Percentiles rank a stretch among this genome's conserved stretches.
Evolutionary conservation across 1,284 basidiomycete genomes (phyloP).

Genomic region (Moesziomyces antarcticus): DNA sequence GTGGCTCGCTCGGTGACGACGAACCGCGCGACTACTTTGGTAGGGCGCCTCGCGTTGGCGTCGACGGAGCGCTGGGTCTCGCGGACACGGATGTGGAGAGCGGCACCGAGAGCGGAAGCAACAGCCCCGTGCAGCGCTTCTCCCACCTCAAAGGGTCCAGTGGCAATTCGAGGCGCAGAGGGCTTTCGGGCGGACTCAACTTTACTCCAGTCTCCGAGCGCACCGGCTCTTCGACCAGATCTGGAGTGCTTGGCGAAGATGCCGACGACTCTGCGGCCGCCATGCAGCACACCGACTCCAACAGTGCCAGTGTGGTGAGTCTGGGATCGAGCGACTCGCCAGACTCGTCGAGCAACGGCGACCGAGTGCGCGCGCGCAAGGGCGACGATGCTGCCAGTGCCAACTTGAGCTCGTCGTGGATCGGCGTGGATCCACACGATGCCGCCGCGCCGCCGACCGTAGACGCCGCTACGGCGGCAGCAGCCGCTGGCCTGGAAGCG

Average conservation of each 20-base stretch:
- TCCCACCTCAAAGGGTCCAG: conserved; percentile 1
- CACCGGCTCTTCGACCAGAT: not conserved
- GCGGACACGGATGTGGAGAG: conserved; percentile 55
- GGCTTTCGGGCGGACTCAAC: conserved; percentile 33
- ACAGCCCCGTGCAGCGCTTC: conserved; percentile 35
- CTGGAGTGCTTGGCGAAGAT: not conserved
- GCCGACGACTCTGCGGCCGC: not conserved
- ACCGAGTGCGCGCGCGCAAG: not conserved
- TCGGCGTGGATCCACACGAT: conserved; percentile 28
- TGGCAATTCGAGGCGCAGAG: conserved; percentile 11
- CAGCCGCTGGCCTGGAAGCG: conserved; percentile 29
- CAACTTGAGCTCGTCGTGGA: conserved; percentile 46
- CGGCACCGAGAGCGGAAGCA: conserved; percentile 52
- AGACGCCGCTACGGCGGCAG: conserved; percentile 12
- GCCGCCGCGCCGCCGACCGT: conserved; percentile 1
- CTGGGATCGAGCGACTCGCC: conserved; percentile 25
- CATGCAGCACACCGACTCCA: conserved; percentile 1
- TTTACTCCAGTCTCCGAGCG: conserved; percentile 40
- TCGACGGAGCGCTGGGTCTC: conserved; percentile 55
- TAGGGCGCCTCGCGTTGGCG: conserved; percentile 44
- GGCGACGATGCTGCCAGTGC: conserved; percentile 11
- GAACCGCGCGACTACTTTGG: conserved; percentile 38
- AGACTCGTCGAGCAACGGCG: conserved; percentile 14
- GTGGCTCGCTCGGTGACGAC: conserved; percentile 8
- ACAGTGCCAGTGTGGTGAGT: conserved; percentile 31